phyloP scores from a whole-genome alignment of 257 asterid species.

The Solanum gracilifrons region DNA sequence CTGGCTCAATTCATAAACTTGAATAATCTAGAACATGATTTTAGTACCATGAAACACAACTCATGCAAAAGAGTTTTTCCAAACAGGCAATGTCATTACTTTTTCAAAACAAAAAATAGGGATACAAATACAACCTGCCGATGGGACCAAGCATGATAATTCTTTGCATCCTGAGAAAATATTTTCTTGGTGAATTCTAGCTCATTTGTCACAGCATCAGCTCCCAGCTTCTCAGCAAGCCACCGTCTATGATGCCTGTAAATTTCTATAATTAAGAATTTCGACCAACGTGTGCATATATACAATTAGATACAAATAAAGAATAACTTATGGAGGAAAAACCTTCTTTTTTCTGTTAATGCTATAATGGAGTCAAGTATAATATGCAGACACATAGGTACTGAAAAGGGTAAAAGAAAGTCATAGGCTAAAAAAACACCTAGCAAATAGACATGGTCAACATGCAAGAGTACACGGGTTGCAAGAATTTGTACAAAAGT shows the following conservation, averaged over 20 bases:
- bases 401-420: not conserved
- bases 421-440: not conserved
- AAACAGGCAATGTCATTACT: not conserved
- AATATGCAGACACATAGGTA: not conserved
- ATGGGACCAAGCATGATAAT: slow-evolving; percentile 98
- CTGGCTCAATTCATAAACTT: not conserved
- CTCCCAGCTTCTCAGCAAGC: slow-evolving; percentile 87
- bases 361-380: not conserved
- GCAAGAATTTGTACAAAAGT: not conserved
- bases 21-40: not conserved
- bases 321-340: not conserved
- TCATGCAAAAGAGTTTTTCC: not conserved
- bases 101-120: not conserved
- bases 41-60: not conserved
- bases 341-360: not conserved
- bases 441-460: not conserved
- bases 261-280: not conserved
- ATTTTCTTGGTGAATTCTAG: slow-evolving; percentile 64
- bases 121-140: slow-evolving; percentile 51
- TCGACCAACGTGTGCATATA: not conserved
- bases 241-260: slow-evolving; percentile 96
- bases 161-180: slow-evolving; percentile 68
- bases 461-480: not conserved
- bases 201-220: slow-evolving; percentile 36
- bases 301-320: not conserved